Evolutionary conservation across 208 protist genomes (phyloP).

Genomic region (Trypanosoma congolense): DNA sequence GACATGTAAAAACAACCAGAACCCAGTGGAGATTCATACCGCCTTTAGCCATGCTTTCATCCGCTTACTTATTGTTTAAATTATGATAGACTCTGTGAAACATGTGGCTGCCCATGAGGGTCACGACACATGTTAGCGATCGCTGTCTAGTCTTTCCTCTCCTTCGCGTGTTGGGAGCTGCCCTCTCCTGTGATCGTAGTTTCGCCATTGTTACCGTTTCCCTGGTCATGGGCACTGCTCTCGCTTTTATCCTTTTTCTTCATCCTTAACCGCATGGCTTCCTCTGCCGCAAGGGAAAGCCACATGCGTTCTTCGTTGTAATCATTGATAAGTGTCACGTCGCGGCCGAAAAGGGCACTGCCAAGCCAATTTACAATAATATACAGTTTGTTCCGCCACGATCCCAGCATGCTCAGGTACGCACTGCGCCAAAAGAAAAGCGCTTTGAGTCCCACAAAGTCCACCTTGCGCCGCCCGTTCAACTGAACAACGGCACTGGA

Average conservation of each 20-base stretch:
- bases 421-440: conserved; percentile 83
- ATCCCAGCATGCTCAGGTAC: conserved; percentile 82
- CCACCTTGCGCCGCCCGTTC: conserved; percentile 22
- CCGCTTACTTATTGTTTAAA: too few species aligned
- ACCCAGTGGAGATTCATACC: too few species aligned
- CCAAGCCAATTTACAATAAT: conserved; percentile 81
- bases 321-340: conserved; percentile 83
- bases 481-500: conserved; percentile 38
- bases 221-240: conserved; percentile 36
- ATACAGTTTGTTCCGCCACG: conserved; percentile 76
- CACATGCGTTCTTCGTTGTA: conserved; percentile 73
- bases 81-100: too few species aligned
- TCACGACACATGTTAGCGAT: too few species aligned
- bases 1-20: too few species aligned
- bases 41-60: too few species aligned
- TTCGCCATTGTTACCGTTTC: too few species aligned
- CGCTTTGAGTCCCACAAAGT: conserved; percentile 72
- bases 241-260: conserved; percentile 10
- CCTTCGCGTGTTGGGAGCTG: too few species aligned
- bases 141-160: too few species aligned
- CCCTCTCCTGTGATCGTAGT: too few species aligned
- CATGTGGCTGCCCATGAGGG: too few species aligned
- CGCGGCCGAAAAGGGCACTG: conserved; percentile 74
- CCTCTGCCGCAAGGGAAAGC: conserved; percentile 45
- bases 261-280: conserved; percentile 41